Percentiles rank a stretch among this genome's conserved stretches.
Conservation (phyloP, 371 early-diverging fungal genomes). For the Rhizopus stolonifer region DNA sequence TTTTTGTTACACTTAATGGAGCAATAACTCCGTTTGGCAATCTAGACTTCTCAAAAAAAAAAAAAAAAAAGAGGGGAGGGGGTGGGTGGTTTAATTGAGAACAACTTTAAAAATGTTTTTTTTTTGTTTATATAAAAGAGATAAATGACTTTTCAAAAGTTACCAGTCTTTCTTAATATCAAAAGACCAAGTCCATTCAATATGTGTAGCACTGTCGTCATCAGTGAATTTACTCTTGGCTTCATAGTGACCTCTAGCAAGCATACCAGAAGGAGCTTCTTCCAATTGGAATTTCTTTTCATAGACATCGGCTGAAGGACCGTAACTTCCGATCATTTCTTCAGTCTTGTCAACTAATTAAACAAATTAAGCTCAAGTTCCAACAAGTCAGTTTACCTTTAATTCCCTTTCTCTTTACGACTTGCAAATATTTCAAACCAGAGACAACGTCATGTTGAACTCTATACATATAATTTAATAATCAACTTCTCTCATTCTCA, state of each 20-base stretch:
- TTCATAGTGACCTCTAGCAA: slow-evolving; percentile 89
- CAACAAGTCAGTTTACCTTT: slow-evolving; percentile 61
- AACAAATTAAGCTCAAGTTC: too few species aligned
- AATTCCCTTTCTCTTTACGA: slow-evolving; percentile 87
- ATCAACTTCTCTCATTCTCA: too few species aligned
- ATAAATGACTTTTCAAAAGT: neutral
- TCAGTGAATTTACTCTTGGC: slow-evolving; percentile 72
- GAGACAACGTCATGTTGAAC: slow-evolving; percentile 94
- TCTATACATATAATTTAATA: too few species aligned
- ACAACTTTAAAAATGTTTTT: too few species aligned
- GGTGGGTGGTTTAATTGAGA: too few species aligned
- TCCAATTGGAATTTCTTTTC: slow-evolving; percentile 83
- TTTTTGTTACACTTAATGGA: too few species aligned
- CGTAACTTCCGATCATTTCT: slow-evolving; percentile 96
- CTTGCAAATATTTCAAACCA: slow-evolving; percentile 93
- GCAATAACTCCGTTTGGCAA: too few species aligned
- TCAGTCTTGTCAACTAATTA: slow-evolving; percentile 89
- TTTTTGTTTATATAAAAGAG: too few species aligned
- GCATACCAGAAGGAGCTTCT: slow-evolving; percentile 89
- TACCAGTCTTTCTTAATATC: slow-evolving; percentile 75
- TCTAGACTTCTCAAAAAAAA: too few species aligned
- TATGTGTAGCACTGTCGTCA: slow-evolving; percentile 60
- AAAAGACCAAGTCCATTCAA: slow-evolving; percentile 68
- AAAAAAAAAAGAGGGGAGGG: too few species aligned
- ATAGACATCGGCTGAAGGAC: slow-evolving; percentile 75